phyloP scores from a whole-genome alignment of 2,329 filamentous ascomycete genomes.

The Fusarium sp. region DNA sequence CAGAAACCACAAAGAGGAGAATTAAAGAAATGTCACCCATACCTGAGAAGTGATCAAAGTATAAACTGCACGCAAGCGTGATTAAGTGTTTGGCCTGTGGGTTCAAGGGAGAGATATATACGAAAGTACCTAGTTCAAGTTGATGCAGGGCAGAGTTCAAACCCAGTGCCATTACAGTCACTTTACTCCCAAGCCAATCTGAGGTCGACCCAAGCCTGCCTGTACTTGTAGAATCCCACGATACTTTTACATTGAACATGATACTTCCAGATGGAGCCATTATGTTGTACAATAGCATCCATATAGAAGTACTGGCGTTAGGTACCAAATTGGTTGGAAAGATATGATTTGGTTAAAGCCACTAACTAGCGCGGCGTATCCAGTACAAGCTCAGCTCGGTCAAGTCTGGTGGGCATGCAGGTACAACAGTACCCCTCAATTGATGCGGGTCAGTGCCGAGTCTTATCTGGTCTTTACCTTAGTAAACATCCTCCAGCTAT shows the following conservation, averaged over 20 bases:
- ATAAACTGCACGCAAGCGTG: not conserved
- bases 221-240: not conserved
- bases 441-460: slow-evolving; percentile 1
- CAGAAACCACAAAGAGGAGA: slow-evolving; percentile 45
- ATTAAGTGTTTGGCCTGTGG: not conserved
- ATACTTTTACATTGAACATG: not conserved
- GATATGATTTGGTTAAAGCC: slow-evolving; percentile 4
- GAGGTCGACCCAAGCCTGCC: not conserved
- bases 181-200: not conserved
- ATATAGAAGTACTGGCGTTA: not conserved
- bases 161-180: not conserved
- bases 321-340: not conserved
- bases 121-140: not conserved
- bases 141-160: not conserved
- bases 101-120: slow-evolving; percentile 8
- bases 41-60: slow-evolving; percentile 1
- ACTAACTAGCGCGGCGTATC: slow-evolving; percentile 19
- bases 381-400: slow-evolving; percentile 3
- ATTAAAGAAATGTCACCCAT: slow-evolving; percentile 45
- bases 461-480: slow-evolving; percentile 1
- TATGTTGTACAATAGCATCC: not conserved
- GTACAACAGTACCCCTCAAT: slow-evolving; percentile 20
- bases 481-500: not conserved
- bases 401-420: slow-evolving; percentile 1
- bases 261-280: not conserved